Conservation (phyloP, 176 grass and related monocot species). For the Oryza glumipatula region DNA sequence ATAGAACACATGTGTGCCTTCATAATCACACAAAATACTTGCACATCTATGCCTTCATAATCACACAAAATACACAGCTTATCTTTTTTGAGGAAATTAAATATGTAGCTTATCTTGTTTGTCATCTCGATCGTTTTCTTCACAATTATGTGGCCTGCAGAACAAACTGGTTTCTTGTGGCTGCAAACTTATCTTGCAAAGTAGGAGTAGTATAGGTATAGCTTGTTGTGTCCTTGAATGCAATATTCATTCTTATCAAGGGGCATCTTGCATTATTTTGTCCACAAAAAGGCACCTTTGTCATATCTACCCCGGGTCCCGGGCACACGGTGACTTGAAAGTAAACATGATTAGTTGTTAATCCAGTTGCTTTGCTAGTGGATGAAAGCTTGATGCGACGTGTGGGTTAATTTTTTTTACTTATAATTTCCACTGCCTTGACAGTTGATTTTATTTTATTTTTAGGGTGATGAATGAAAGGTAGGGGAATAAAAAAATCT, state of each 20-base stretch:
- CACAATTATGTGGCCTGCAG: not conserved
- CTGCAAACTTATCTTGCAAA: not conserved
- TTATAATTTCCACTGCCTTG: not conserved
- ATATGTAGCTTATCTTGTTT: not conserved
- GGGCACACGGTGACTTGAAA: not conserved
- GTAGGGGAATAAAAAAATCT: not conserved
- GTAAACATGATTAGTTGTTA: not conserved
- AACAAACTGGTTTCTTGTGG: not conserved
- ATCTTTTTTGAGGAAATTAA: no score
- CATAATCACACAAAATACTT: not conserved
- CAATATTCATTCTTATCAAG: not conserved
- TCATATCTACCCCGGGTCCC: constrained; percentile 4
- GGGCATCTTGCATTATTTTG: not conserved
- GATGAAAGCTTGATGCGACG: not conserved
- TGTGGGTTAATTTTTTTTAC: not conserved
- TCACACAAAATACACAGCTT: not conserved
- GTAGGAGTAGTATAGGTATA: no score
- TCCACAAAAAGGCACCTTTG: constrained; percentile 19
- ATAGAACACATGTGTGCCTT: no score
- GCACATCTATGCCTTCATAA: not conserved
- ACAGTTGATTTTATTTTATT: not conserved
- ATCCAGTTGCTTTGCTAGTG: not conserved
- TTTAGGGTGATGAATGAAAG: not conserved
- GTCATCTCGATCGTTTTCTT: not conserved
- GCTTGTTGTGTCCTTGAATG: not conserved